Conservation (phyloP, 352 stramenopile genomes). For the Elongisporangium anandrum region DNA sequence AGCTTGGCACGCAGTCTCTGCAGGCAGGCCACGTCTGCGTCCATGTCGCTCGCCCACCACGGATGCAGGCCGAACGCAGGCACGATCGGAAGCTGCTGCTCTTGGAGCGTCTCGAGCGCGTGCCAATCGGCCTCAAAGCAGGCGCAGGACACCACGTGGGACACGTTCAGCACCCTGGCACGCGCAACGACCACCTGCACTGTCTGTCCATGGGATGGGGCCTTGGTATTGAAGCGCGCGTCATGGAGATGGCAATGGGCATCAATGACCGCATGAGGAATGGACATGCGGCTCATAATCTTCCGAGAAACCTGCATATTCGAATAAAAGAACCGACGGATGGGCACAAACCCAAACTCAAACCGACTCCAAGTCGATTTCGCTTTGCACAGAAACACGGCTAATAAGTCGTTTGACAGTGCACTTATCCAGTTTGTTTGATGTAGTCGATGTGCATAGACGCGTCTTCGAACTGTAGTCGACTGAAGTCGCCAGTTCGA, state of each 20-base stretch:
- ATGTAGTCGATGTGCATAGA: not conserved
- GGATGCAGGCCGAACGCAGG: conserved; percentile 71
- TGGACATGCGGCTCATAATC: too few species aligned
- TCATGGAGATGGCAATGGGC: conserved; percentile 79
- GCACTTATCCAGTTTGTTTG: not conserved
- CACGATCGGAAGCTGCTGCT: conserved; percentile 22
- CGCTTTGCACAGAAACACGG: too few species aligned
- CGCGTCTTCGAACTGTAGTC: not conserved
- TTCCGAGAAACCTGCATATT: too few species aligned
- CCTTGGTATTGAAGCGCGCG: conserved; percentile 14
- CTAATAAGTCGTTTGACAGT: not conserved
- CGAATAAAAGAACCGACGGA: too few species aligned
- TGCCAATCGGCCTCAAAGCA: conserved; percentile 63
- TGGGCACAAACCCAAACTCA: too few species aligned
- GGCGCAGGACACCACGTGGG: conserved; percentile 53
- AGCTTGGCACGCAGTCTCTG: conserved; percentile 28
- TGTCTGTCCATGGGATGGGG: conserved; percentile 1
- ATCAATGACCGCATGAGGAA: conserved; percentile 23
- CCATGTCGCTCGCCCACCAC: conserved; percentile 49
- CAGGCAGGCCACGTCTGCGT: conserved; percentile 20
- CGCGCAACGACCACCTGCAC: conserved; percentile 33
- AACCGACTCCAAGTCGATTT: too few species aligned
- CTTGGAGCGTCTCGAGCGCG: conserved; percentile 32
- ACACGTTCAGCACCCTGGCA: conserved; percentile 28
- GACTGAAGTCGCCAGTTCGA: not conserved